A percentile compares a stretch with the other conserved stretches of the same genome.
These are phyloP conservation scores for Elsinoe perseae DNA, from an alignment of 2,329 filamentous ascomycete species.

Conservation along the genomic window DNA sequence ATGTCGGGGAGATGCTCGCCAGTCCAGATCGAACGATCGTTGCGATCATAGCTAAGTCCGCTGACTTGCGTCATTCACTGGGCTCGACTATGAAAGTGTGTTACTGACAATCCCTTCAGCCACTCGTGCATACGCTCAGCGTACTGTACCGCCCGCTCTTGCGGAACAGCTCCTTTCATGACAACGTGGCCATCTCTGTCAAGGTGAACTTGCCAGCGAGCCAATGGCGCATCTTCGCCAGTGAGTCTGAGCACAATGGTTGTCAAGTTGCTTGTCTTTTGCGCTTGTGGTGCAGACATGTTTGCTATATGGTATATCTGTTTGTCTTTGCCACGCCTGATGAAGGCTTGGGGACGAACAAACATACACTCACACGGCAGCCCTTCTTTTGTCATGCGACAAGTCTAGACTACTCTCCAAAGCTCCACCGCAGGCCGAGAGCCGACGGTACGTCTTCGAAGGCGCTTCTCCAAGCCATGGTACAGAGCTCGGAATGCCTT, in stretches of 20 bases:
- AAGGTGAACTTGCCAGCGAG: slow-evolving; percentile 20
- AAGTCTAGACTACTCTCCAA: background rate
- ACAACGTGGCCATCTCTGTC: slow-evolving; percentile 35
- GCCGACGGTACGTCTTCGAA: background rate
- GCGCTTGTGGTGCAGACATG: background rate
- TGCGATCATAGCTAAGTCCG: slow-evolving; percentile 32
- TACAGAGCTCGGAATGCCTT: background rate
- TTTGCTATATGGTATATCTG: background rate
- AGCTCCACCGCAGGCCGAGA: background rate
- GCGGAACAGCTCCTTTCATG: slow-evolving; percentile 37
- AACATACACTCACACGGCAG: background rate
- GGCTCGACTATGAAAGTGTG: slow-evolving; percentile 25
- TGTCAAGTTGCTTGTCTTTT: background rate
- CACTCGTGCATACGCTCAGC: slow-evolving; percentile 17
- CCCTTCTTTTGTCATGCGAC: background rate
- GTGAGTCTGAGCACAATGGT: slow-evolving; percentile 1
- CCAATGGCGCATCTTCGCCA: background rate
- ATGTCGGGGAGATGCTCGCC: slow-evolving; percentile 33
- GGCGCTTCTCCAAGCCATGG: background rate
- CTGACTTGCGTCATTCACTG: slow-evolving; percentile 20
- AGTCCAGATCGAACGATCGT: slow-evolving; percentile 30
- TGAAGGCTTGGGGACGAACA: background rate
- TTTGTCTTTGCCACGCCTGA: background rate
- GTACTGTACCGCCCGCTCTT: slow-evolving; percentile 31
- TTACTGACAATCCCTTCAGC: slow-evolving; percentile 28